A percentile compares a stretch with the other conserved stretches of the same genome.
phyloP scores from a whole-genome alignment of 441 rosid genomes.

The Biscutella laevigata region DNA sequence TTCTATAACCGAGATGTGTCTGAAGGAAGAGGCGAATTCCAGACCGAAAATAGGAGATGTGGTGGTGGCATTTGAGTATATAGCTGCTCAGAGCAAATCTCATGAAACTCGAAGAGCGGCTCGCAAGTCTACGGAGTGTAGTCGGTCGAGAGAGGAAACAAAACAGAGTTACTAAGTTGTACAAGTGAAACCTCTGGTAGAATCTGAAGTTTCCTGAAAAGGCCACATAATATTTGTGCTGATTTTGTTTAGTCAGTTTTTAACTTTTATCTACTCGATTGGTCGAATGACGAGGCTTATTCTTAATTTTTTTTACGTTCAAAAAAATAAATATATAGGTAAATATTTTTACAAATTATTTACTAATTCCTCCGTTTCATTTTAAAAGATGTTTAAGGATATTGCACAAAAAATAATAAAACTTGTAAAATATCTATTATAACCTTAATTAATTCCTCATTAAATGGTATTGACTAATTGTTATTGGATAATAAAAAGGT shows the following conservation, averaged over 20 bases:
- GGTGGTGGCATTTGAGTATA: slow-evolving; percentile 75
- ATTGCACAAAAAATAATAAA: no score
- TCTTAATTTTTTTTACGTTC: no score
- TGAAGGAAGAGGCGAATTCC: slow-evolving; percentile 64
- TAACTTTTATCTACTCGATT: no score
- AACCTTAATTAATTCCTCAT: no score
- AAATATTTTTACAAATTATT: no score
- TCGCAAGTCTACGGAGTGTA: slow-evolving; percentile 16
- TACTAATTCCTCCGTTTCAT: no score
- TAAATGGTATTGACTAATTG: no score
- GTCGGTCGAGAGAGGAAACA: slow-evolving; percentile 9
- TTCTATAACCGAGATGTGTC: slow-evolving; percentile 80
- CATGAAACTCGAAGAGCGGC: slow-evolving; percentile 22
- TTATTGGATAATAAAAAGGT: no score
- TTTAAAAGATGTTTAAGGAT: no score
- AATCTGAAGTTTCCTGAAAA: slow-evolving; percentile 14
- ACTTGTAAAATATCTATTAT: no score
- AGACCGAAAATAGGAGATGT: slow-evolving; percentile 76
- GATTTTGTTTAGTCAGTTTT: slow-evolving; percentile 15
- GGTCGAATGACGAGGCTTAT: no score
- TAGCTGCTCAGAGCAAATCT: slow-evolving; percentile 41
- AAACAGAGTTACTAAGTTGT: slow-evolving; percentile 4
- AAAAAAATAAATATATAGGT: no score
- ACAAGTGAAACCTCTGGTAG: slow-evolving; percentile 12
- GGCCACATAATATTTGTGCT: neutral